phyloP scores from a whole-genome alignment of 2,329 filamentous ascomycete species.

The Verticillium albo-atrum region DNA sequence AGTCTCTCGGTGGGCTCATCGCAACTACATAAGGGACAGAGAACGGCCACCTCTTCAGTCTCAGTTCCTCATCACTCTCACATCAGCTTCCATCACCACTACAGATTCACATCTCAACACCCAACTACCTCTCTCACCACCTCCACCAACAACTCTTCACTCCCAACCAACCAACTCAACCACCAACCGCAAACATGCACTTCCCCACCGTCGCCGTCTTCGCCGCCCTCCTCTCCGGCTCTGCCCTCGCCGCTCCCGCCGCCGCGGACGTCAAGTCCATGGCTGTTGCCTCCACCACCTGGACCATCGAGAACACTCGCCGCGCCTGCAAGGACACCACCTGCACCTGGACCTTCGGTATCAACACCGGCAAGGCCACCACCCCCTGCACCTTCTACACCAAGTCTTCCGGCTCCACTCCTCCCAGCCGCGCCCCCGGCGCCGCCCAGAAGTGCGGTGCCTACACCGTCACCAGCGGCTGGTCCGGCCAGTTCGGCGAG shows the following conservation, averaged over 20 bases:
- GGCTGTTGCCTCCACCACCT: conserved; percentile 32
- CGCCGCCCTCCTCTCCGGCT: conserved; percentile 28
- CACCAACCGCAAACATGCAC: conserved; percentile 32
- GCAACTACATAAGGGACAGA: background rate
- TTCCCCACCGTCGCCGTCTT: conserved; percentile 32
- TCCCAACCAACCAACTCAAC: background rate
- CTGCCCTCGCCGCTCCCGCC: conserved; percentile 26
- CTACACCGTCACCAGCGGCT: conserved; percentile 48
- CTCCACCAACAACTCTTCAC: background rate
- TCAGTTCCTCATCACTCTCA: conserved; percentile 1
- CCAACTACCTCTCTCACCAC: background rate
- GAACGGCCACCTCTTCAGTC: background rate
- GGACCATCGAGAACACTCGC: conserved; percentile 35
- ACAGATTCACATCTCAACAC: background rate
- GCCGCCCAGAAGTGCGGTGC: conserved; percentile 39
- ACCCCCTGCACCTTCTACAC: conserved; percentile 35
- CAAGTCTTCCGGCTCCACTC: conserved; percentile 27
- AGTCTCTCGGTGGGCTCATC: background rate
- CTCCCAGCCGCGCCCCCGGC: conserved; percentile 30
- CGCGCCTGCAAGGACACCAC: conserved; percentile 36
- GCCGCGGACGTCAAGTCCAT: conserved; percentile 24
- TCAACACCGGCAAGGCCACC: conserved; percentile 29
- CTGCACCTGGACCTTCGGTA: conserved; percentile 39
- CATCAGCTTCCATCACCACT: background rate
- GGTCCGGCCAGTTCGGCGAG: conserved; percentile 50